Evolutionary conservation across 1,284 basidiomycete genomes (phyloP).

Genomic region (Ganoderma lingzhi): DNA sequence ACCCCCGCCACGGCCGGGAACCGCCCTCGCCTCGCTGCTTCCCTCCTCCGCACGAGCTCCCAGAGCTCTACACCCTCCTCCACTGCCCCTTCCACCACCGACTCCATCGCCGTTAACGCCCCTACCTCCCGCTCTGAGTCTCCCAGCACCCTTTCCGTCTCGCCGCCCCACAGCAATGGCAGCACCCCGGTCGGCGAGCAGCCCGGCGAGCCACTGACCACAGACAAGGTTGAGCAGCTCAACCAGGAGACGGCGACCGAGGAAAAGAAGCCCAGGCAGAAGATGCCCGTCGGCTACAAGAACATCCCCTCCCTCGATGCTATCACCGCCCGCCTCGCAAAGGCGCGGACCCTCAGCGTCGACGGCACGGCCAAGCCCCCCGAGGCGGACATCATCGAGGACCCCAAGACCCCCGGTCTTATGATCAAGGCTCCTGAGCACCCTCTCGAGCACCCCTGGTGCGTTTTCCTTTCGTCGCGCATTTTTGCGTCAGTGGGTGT

Average conservation of each 20-base stretch:
- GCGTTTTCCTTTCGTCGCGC: constrained; percentile 7
- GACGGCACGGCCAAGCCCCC: constrained; percentile 78
- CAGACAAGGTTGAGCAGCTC: constrained; percentile 42
- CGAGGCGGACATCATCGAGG: constrained; percentile 76
- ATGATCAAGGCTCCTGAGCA: constrained; percentile 80
- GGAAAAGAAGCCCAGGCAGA: constrained; percentile 50
- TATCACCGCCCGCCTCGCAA: constrained; percentile 78
- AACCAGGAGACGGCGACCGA: constrained; percentile 33
- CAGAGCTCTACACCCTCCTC: constrained; percentile 44
- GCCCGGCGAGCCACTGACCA: constrained; percentile 61
- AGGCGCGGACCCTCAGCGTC: constrained; percentile 71
- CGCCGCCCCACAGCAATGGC: constrained; percentile 53
- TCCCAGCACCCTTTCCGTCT: constrained; percentile 51
- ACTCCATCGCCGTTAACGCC: constrained; percentile 69
- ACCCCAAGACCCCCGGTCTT: constrained; percentile 81
- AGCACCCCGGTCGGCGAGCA: constrained; percentile 43
- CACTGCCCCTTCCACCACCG: constrained; percentile 53
- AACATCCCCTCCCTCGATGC: constrained; percentile 85
- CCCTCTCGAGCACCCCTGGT: constrained; percentile 87
- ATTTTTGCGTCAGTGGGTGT: constrained; percentile 5
- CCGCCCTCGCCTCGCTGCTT: constrained; percentile 78
- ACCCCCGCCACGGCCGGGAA: constrained; percentile 48
- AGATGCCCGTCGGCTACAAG: constrained; percentile 78
- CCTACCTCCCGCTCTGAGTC: constrained; percentile 70
- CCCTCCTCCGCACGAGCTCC: constrained; percentile 72